These are phyloP conservation scores for Crithidia sp. DNA, from an alignment of 208 protist species.

Conservation along the genomic window DNA sequence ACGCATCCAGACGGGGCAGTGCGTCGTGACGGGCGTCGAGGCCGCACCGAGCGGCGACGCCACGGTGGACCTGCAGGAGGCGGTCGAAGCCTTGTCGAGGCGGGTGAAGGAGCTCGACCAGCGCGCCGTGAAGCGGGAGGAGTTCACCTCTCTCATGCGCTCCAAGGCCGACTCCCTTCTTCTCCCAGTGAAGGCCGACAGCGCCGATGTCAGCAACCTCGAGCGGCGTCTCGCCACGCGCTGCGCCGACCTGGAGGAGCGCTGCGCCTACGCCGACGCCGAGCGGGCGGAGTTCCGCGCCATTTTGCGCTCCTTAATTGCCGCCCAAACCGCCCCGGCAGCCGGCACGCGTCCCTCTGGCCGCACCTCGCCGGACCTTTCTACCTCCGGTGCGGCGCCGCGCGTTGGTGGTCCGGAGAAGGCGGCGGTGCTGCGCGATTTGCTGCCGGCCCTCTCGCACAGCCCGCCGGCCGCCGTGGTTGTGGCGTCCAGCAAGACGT, in stretches of 20 bases:
- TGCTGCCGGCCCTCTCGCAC: conserved; percentile 10
- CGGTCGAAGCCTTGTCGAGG: conserved; percentile 26
- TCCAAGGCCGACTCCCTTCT: conserved; percentile 61
- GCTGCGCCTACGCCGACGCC: conserved; percentile 74
- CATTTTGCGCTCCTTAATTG: conserved; percentile 55
- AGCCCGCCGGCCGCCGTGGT: neutral
- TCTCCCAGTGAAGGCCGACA: conserved; percentile 62
- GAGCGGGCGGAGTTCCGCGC: conserved; percentile 75
- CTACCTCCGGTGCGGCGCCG: neutral
- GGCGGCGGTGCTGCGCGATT: conserved; percentile 19
- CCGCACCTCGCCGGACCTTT: neutral
- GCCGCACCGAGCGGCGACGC: conserved; percentile 2
- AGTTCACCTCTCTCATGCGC: conserved; percentile 51
- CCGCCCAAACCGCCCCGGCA: conserved; percentile 9
- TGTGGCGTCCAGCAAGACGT: neutral
- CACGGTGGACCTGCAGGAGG: conserved; percentile 20
- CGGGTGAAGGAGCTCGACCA: conserved; percentile 56
- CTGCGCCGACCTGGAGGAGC: conserved; percentile 74
- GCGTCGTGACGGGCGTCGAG: conserved; percentile 16
- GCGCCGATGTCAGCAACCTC: conserved; percentile 52
- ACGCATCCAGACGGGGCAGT: conserved; percentile 28
- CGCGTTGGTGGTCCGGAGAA: neutral
- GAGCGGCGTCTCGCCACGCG: conserved; percentile 56
- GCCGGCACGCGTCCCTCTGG: neutral
- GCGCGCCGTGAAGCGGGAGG: conserved; percentile 50